Conservation (phyloP, 805 yeast genomes). For the Diddensiella santjacobensis region DNA sequence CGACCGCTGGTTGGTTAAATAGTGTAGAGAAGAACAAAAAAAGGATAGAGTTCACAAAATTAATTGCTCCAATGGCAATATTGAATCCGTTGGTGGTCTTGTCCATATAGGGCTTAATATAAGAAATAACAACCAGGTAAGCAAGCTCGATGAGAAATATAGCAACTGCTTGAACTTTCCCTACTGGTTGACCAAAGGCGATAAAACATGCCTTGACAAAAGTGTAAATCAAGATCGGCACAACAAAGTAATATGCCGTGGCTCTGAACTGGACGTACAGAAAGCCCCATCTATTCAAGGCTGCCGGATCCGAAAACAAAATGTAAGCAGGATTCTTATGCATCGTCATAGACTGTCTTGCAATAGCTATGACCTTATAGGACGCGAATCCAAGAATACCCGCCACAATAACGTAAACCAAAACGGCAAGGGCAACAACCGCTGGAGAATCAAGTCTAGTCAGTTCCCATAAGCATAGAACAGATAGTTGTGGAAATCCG, state of each 20-base stretch:
- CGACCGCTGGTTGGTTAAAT: constrained; percentile 79
- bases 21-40: constrained; percentile 84
- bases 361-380: constrained; percentile 65
- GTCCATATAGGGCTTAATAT: constrained; percentile 87
- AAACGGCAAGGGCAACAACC: constrained; percentile 70
- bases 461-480: constrained; percentile 86
- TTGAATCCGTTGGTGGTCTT: constrained; percentile 92
- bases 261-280: constrained; percentile 89
- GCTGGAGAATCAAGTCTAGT: constrained; percentile 82
- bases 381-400: constrained; percentile 70
- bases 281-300: constrained; percentile 86
- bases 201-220: constrained; percentile 76
- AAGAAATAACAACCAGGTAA: constrained; percentile 62
- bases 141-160: constrained; percentile 71
- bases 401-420: constrained; percentile 55
- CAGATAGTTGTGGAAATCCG: constrained; percentile 81
- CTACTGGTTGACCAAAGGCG: constrained; percentile 77
- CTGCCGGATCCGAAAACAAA: constrained; percentile 75
- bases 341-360: constrained; percentile 62
- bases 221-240: constrained; percentile 59
- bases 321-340: constrained; percentile 91
- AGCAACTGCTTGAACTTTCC: constrained; percentile 76
- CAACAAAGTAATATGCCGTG: constrained; percentile 76
- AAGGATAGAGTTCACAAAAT: constrained; percentile 76
- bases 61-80: constrained; percentile 76